Base-by-base conservation (phyloP, 2,329 filamentous ascomycete species). In the Colletotrichum tabaci region DNA sequence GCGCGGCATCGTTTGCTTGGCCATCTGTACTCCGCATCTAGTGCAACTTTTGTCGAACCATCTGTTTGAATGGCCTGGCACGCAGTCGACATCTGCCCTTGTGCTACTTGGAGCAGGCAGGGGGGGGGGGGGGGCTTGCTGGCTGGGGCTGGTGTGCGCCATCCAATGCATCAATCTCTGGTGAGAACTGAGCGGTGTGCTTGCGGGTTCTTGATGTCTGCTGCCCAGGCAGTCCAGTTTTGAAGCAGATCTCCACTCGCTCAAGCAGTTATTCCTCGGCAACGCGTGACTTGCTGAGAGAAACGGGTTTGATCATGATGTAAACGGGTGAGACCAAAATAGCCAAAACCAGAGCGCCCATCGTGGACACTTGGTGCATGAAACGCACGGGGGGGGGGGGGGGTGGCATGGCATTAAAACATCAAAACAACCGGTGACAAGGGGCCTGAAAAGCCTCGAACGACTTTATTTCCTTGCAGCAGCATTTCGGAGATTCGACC, bases 401-500 rank as follows among this genome's bases (percentile, higher is more conserved):
- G n/a, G n/a, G n/a, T n/a, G n/a, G n/a, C n/a, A n/a, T n/a, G n/a
- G 38, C 63, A 62, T 62, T 40, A 71, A 50, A 40, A 58, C 57
- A 47, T 26, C 1, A 26, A 26, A 26, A 26, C 26, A 26, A 4
- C 26, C 57, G 18, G 42, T n/a, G 38, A 63, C 65, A 71, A 23
- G 67, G 57, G 57, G 50, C n/a, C n/a, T 57, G 50, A 53, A 38
- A 46, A 62, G 68, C 62, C 68, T 63, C 64, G 52, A 71, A 68
- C 65, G 52, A 53, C 21, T 30, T 55, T 40, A 16, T 18, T 63
- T 47, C 26, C 26, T 55, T 62, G 44, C 30, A 30, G 7, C 8
- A 30, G 30, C 57, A 55, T 53, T 66, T 58, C 68, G 64, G 68
- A 71, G 50, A 71, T 71, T 68, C 68, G 44, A 67, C 47, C 50